Evolutionary conservation across 164 flowering plant genomes (phyloP).

Genomic region (Kalanchoe fedtschenkoi): DNA sequence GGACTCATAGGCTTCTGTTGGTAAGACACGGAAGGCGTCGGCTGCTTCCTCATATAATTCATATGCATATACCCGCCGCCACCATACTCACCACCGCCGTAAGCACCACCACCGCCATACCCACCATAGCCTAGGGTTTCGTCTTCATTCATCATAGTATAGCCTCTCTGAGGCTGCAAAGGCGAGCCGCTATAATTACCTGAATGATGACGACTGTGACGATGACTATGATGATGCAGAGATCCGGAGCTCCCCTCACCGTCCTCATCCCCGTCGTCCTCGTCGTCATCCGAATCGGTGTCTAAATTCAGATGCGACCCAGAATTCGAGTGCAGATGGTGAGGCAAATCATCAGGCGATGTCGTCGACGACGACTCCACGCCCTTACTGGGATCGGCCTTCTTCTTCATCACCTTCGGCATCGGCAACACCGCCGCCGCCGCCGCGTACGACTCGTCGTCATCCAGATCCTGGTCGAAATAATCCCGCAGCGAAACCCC

Average conservation of each 20-base stretch:
- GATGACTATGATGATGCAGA: background rate
- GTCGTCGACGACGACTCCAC: background rate
- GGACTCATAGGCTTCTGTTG: slow-evolving; percentile 51
- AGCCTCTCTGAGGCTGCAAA: slow-evolving; percentile 15
- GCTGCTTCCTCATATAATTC: slow-evolving; percentile 60
- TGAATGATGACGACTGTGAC: slow-evolving; percentile 1
- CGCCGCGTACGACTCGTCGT: background rate
- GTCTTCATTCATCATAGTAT: slow-evolving; percentile 5
- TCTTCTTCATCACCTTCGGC: background rate
- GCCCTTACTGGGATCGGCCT: slow-evolving; percentile 8
- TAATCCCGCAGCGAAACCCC: slow-evolving; percentile 28
- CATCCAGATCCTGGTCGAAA: slow-evolving; percentile 16
- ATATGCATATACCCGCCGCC: slow-evolving; percentile 20
- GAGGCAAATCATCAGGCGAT: background rate
- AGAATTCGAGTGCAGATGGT: slow-evolving; percentile 18
- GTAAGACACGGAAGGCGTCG: slow-evolving; percentile 47
- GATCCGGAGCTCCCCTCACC: background rate
- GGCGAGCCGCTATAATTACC: background rate
- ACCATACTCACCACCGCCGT: slow-evolving; percentile 1
- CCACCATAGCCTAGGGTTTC: background rate
- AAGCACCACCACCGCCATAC: slow-evolving; percentile 7
- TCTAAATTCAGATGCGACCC: slow-evolving; percentile 34
- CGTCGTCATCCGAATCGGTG: slow-evolving; percentile 18
- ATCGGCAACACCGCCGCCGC: background rate
- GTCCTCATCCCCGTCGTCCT: slow-evolving; percentile 24